Evolutionary conservation across 306 rosid genomes (phyloP), one percentile per base, ranked within the genome.

Genomic region (Bauhinia variegata): DNA sequence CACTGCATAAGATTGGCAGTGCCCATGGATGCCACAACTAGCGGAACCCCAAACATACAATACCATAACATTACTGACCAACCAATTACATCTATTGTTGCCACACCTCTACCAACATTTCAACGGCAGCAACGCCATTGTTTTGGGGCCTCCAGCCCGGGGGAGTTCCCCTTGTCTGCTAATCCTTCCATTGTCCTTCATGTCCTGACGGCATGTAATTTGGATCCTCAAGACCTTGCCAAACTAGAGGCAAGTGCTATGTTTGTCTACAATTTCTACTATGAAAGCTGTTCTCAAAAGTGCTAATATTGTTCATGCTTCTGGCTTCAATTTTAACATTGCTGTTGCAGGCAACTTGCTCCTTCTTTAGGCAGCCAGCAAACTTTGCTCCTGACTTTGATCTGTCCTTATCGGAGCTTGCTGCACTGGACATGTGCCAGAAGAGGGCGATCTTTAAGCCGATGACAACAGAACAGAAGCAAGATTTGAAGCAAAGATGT

Each of bases 11-110:
- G 31, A 38, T 60, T 38, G 42, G 95, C 96, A 89, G 96, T 89
- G 96, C 96, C 96, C 90, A 92, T 93, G 97, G 98, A 93, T 47
- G 97, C 96, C 76, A 84, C 98, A 53, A 82, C 96, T 2, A 84
- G 96, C 69, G 91, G 95, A 79, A 88, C 91, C 82, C 89, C 93
- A 43, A 70, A 91, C 23, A 75, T 93, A 50, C 93, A 92, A 80
- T 89, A 81, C 82, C 91, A 80, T 84, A 87, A 83, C 88, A 87
- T 92, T 65, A 79, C 92, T 73, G 98, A 92, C 70, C 95, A 93
- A 68, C 80, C 96, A 76, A 78, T 87, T 67, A 78, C 87, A 67
- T 73, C 93, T 48, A 89, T 85, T 69, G 86, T 78, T 76, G 65
- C 89, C 77, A 31, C 80, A 62, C 67, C 88, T 53, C 75, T 82